Evolutionary conservation across 1,284 basidiomycete species (phyloP).

Genomic region (Microbotryomycetes sp.): DNA sequence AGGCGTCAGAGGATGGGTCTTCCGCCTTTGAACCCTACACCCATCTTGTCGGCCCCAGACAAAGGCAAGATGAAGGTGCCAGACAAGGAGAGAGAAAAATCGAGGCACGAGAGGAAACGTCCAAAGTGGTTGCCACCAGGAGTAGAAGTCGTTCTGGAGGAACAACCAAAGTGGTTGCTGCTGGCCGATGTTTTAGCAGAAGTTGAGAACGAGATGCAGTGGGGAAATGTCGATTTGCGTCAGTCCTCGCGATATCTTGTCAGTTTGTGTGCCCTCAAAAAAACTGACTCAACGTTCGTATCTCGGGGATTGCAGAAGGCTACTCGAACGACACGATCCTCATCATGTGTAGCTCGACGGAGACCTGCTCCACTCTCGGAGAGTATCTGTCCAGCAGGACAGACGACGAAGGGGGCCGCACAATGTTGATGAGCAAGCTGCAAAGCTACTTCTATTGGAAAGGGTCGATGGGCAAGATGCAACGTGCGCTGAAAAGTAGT

Average conservation of each 20-base stretch:
- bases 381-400: conserved; percentile 67
- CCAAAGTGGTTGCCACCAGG: conserved; percentile 61
- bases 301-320: conserved; percentile 9
- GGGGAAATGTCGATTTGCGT: conserved; percentile 18
- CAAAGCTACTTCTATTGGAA: conserved; percentile 76
- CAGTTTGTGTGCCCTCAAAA: not conserved
- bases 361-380: conserved; percentile 63
- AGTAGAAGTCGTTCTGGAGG: conserved; percentile 82
- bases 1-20: not conserved
- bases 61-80: not conserved
- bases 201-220: conserved; percentile 73
- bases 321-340: conserved; percentile 61
- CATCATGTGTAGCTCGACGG: conserved; percentile 78
- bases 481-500: conserved; percentile 20
- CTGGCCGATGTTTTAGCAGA: conserved; percentile 80
- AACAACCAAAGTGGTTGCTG: conserved; percentile 89
- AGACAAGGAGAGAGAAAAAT: conserved; percentile 9
- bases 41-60: not conserved
- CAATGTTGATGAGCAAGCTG: conserved; percentile 68
- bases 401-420: conserved; percentile 45
- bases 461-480: conserved; percentile 48
- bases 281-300: not conserved
- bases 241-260: not conserved
- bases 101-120: not conserved
- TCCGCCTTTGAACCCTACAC: not conserved